These are phyloP conservation scores for Dactylellina sp. DNA, from an alignment of 2,329 filamentous ascomycete genomes.

Conservation along the genomic window DNA sequence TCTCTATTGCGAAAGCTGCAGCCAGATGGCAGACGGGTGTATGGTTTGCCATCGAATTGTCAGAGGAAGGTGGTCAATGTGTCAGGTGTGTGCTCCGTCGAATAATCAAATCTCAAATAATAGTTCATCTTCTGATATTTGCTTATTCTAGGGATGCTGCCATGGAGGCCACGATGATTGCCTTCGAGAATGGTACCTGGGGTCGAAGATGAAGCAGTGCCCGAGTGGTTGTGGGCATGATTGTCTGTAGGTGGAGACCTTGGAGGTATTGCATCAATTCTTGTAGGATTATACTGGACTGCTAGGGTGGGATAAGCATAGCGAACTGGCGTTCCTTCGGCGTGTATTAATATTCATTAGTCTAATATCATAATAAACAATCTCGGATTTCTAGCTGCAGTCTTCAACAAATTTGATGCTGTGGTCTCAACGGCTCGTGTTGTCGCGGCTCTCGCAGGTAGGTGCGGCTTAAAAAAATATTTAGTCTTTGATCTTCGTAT, in stretches of 20 bases:
- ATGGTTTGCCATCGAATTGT: conserved; percentile 59
- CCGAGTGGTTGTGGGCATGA: conserved; percentile 59
- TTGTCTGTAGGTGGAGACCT: conserved; percentile 26
- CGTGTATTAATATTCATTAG: background rate
- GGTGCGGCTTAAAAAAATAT: background rate
- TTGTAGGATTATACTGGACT: background rate
- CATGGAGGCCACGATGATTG: conserved; percentile 59
- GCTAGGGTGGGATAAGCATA: conserved; percentile 10
- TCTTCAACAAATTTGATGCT: too few species aligned
- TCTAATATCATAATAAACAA: too few species aligned
- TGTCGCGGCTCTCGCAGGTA: background rate
- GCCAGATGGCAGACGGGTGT: conserved; percentile 58
- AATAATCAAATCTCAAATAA: background rate
- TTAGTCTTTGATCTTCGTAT: too few species aligned
- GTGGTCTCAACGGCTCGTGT: background rate
- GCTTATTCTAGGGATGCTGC: conserved; percentile 54
- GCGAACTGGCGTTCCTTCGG: conserved; percentile 25
- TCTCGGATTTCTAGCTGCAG: too few species aligned
- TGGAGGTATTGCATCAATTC: too few species aligned
- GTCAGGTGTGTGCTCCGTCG: conserved; percentile 51
- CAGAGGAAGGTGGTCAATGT: conserved; percentile 59
- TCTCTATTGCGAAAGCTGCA: conserved; percentile 58
- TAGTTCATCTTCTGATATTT: background rate
- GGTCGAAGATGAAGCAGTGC: conserved; percentile 57
- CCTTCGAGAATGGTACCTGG: conserved; percentile 59